Evolutionary conservation across 2,329 filamentous ascomycete genomes (phyloP), one percentile per base, ranked within the genome.

Genomic region (Ophiostoma perfectum): DNA sequence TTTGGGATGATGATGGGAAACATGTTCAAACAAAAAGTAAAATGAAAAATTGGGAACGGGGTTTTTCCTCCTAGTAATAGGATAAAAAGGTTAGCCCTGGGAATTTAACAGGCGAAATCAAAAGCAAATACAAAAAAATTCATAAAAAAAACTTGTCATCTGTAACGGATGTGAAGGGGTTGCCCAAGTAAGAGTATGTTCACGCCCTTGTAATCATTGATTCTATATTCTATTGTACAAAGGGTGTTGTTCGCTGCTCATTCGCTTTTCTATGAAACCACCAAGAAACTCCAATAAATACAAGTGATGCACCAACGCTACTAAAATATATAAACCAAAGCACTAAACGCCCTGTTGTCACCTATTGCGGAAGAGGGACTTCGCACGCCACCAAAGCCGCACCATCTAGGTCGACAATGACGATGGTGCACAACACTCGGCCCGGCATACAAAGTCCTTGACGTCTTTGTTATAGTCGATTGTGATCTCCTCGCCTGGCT

Each of bases 381-480:
- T 11, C 52, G n/a, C 2, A 5, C 11, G 12, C 14, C 9, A 47
- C 27, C 16, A 14, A 14, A 1, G 4, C 64, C 18, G 63, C 65
- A 12, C 42, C 66, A 55, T 9, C 58, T 68, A 36, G 45, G 63
- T 11, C 5, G 52, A 9, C 27, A 27, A 6, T 3, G 55, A 11
- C n/a, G n/a, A 1, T 18, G 63, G 55, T 7, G 64, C 44, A 42
- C 72, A 73, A 41, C 72, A 73, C 39, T 72, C 71, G 5, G 73
- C 74, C 71, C 70, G 67, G 67, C 79, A 80, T 0, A 62, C 55
- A 52, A 77, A 77, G 9, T 70, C 66, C 66, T 76, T 69, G 3
- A 72, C 68, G 38, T 52, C 52, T 52, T 75, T 75, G 66, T 75
- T 72, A 68, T 81, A 80, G 71, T 77, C 70, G 71, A 81, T 77